phyloP scores from a whole-genome alignment of 345 rosid genomes.

The Citropsis articulata region DNA sequence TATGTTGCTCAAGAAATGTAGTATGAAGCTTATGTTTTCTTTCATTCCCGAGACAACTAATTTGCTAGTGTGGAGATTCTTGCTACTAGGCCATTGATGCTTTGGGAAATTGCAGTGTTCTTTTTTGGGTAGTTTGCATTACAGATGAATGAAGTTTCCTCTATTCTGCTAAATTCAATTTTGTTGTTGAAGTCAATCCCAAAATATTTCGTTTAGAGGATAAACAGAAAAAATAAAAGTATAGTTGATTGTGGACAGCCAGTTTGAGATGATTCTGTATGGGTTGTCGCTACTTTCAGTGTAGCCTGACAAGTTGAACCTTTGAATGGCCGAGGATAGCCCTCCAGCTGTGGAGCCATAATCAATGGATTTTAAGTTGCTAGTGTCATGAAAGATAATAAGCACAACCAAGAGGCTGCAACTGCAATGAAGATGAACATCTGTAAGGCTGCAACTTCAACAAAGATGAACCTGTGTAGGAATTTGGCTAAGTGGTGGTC shows the following conservation, averaged over 20 bases:
- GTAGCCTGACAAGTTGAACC: too few species aligned
- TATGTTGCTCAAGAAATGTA: background rate
- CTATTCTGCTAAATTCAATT: background rate
- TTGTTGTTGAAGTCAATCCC: background rate
- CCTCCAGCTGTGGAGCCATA: too few species aligned
- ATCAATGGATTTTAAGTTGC: background rate
- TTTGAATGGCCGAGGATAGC: too few species aligned
- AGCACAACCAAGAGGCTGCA: too few species aligned
- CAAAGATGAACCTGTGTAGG: background rate
- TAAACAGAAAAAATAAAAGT: background rate
- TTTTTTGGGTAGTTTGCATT: background rate
- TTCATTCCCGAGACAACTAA: background rate
- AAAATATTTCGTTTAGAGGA: background rate
- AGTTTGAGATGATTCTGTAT: background rate
- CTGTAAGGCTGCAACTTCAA: too few species aligned
- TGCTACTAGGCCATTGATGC: background rate
- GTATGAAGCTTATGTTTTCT: background rate
- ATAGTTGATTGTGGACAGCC: too few species aligned
- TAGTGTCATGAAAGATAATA: background rate
- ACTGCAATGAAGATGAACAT: too few species aligned
- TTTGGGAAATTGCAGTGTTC: background rate
- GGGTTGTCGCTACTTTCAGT: background rate
- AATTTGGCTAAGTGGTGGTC: background rate
- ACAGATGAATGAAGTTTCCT: background rate
- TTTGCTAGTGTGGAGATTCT: background rate